A percentile compares a stretch with the other conserved stretches of the same genome.
Conservation (phyloP, 176 grass and related monocot species). For the Themeda triandra region DNA sequence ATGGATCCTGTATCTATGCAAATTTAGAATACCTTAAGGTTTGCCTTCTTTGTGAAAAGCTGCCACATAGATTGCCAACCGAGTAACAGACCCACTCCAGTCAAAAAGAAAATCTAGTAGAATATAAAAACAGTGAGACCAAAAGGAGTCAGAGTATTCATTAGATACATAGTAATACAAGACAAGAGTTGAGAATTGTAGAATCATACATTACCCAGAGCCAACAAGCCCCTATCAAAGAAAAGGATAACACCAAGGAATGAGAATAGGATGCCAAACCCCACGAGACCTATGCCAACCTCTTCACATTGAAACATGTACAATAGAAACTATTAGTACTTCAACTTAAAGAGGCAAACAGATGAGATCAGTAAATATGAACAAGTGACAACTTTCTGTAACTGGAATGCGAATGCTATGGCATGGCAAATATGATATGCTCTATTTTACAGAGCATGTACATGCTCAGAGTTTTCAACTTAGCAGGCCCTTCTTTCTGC, state of each 20-base stretch:
- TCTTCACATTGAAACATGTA: conserved; percentile 55
- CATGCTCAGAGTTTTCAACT: conserved; percentile 1
- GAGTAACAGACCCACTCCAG: conserved; percentile 54
- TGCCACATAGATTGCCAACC: conserved; percentile 80
- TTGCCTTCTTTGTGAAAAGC: conserved; percentile 76
- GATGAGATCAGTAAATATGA: background rate
- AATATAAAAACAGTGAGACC: conserved; percentile 11
- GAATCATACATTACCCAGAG: conserved; percentile 95
- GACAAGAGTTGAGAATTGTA: conserved; percentile 18
- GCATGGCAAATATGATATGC: background rate
- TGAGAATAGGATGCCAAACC: conserved; percentile 87
- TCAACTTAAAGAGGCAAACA: conserved; percentile 5
- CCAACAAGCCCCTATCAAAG: conserved; percentile 95
- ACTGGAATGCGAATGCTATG: conserved; percentile 23
- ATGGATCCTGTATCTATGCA: background rate
- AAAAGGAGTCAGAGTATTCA: conserved; percentile 8
- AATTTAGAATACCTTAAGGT: conserved; percentile 68
- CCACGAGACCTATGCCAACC: conserved; percentile 86
- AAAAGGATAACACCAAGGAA: conserved; percentile 90
- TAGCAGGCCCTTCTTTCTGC: background rate
- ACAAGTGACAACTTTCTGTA: conserved; percentile 8
- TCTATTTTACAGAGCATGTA: background rate
- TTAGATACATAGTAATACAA: conserved; percentile 16
- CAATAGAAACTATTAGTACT: conserved; percentile 17
- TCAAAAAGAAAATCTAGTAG: conserved; percentile 58